Base-by-base conservation (phyloP, 139 green algal genomes). In the Asterochloris erici region DNA sequence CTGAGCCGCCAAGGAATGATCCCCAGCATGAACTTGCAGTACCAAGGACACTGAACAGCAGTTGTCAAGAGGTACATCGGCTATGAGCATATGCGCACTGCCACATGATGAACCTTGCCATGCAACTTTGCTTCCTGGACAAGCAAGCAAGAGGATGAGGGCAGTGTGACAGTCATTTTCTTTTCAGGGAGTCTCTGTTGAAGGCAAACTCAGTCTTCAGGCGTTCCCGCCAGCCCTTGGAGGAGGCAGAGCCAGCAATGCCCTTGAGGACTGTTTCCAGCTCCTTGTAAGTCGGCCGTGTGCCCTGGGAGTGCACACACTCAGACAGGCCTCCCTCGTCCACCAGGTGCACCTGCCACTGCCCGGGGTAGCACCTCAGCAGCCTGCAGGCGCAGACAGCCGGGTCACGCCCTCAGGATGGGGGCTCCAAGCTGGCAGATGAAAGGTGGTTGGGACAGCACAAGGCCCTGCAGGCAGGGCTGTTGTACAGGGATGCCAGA, bases 301-400 rank as follows among this genome's bases (percentile, higher is more conserved):
- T 66, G 2, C 85, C 86, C 71, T 78, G 64, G 61, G 60, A 23
- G 38, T 74, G 29, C 0, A 78, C 24, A 23, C 60, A 73, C 12
- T 63, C 21, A 69, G 61, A 21, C 16, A 63, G 12, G 10, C 81
- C 78, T 17, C 27, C 69, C 13, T 74, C 75, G 0, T 81, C 63
- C 27, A 84, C 74, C 73, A 91, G 38, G 75, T 88, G 81, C 28
- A 93, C 79, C 77, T 93, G 89, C 91, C 91, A 95, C 4, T 82
- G 74, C 12, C 77, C 82, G 12, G 90, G 88, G 79, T 92, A 90
- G 12, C 77, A 83, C 4, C 81, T 64, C 28, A 94, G 79, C 81
- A 93, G 78, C 26, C 84, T 83, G 83, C 78, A 82, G 17, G 23
- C 38, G 24, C 17, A 23, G 12, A 12, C 47, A 27, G 38, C 2